Conservation (phyloP, 2,329 filamentous ascomycete species). For the Fusarium poae region DNA sequence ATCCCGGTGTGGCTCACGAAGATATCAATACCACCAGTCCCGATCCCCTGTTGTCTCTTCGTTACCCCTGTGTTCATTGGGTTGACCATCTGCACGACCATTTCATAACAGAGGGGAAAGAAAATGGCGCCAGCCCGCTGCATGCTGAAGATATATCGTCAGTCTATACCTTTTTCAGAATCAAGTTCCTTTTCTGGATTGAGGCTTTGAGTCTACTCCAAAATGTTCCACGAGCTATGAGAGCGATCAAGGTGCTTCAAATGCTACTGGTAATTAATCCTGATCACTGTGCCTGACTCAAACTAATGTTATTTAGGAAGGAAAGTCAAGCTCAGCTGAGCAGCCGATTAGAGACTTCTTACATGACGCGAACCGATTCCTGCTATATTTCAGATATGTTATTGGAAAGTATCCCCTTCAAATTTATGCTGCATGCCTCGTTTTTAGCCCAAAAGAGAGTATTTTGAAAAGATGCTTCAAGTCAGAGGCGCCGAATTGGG, state of each 20-base stretch:
- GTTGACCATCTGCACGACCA: neutral
- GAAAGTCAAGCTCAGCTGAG: neutral
- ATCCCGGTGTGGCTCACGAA: rapidly evolving
- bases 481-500: neutral
- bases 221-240: neutral
- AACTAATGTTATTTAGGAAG: neutral
- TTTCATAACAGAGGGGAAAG: no score
- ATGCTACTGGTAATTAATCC: neutral
- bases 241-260: rapidly evolving
- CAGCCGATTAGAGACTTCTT: rapidly evolving
- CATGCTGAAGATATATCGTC: no score
- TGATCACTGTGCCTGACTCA: neutral
- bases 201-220: neutral
- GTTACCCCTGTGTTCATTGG: neutral
- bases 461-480: neutral
- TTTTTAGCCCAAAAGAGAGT: neutral
- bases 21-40: rapidly evolving
- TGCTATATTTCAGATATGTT: rapidly evolving
- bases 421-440: neutral
- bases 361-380: neutral
- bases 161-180: no score
- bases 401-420: neutral
- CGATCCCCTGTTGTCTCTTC: rapidly evolving
- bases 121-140: no score
- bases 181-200: neutral